Conservation (phyloP, 495 filamentous ascomycete genomes). For the Penicillium herquei region DNA sequence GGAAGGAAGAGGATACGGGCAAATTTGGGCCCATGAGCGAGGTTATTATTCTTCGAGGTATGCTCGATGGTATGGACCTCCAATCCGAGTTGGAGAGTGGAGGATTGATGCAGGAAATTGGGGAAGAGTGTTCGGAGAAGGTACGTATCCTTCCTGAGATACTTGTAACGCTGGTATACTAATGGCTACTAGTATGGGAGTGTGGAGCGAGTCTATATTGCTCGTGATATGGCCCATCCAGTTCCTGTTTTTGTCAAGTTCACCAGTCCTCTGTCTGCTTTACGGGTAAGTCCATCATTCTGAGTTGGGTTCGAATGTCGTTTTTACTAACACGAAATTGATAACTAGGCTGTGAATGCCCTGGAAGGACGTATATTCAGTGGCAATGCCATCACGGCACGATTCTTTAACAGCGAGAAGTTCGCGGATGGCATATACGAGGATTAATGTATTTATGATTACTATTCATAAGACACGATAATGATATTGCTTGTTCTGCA, state of each 20-base stretch:
- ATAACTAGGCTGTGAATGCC: slow-evolving; percentile 74
- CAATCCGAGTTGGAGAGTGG: slow-evolving; percentile 63
- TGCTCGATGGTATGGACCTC: slow-evolving; percentile 80
- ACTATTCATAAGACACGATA: not conserved
- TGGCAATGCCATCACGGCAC: slow-evolving; percentile 74
- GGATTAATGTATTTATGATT: slow-evolving; percentile 18
- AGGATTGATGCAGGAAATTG: slow-evolving; percentile 87
- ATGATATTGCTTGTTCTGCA: not conserved
- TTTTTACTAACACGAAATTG: not conserved
- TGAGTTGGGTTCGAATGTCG: not conserved
- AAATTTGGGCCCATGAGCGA: slow-evolving; percentile 74
- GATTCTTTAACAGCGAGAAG: slow-evolving; percentile 75
- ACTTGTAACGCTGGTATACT: slow-evolving; percentile 10
- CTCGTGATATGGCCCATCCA: slow-evolving; percentile 49
- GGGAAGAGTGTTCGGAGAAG: slow-evolving; percentile 84
- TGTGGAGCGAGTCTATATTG: slow-evolving; percentile 79
- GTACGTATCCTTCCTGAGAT: slow-evolving; percentile 29
- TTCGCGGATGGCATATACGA: slow-evolving; percentile 74
- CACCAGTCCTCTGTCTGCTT: slow-evolving; percentile 70
- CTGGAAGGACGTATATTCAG: slow-evolving; percentile 83
- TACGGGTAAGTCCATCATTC: slow-evolving; percentile 59
- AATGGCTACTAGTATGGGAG: slow-evolving; percentile 63
- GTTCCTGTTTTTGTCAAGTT: slow-evolving; percentile 89
- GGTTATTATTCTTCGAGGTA: slow-evolving; percentile 74
- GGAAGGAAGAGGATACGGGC: slow-evolving; percentile 47